Evolutionary conservation across 495 filamentous ascomycete species (phyloP), one percentile per base, ranked within the genome.

Genomic region (Peziza echinospora): DNA sequence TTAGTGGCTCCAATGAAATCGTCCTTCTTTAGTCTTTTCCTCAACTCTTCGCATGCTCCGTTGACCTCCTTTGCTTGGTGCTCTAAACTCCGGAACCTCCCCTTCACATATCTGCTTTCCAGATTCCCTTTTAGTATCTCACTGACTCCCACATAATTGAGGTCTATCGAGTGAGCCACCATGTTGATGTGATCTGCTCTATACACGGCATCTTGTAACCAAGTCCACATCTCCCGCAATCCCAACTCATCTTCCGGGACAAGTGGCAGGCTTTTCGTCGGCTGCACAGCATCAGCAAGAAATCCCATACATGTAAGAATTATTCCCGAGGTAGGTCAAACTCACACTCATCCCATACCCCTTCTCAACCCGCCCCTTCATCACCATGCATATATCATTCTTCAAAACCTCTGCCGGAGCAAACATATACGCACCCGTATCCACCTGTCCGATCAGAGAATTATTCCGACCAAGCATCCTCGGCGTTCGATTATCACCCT

Each of bases 101-200:
- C 49, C 47, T 41, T 8, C 26, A 22, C 21, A 43, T 43, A 21
- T 22, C 41, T 10, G 5, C 41, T 34, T 52, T 26, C 76, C 43
- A 84, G 59, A 26, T 81, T 68, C 53, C 82, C 79, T 24, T 64
- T 77, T 86, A 86, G 94, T 13, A 93, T 71, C 28, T 71, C 71
- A 46, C 71, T 67, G 37, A 96, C 76, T 3, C 89, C 89, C 56
- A 93, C 60, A 59, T 84, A 97, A 54, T 77, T 84, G 34, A 93
- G 60, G 53, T 94, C 89, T 5, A 93, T 61, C 1, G 71, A 66
- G 34, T 75, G 68, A n/a, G 71, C 64, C 40, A 82, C 68, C 82
- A 93, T 87, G 3, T 76, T 73, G 28, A 75, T 71, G 43, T 76
- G 68, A 21, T 67, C 63, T 11, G 81, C 80, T 34, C 72, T 71